Evolutionary conservation across 2,329 filamentous ascomycete species (phyloP).

Genomic region (Ilyonectria sp.): DNA sequence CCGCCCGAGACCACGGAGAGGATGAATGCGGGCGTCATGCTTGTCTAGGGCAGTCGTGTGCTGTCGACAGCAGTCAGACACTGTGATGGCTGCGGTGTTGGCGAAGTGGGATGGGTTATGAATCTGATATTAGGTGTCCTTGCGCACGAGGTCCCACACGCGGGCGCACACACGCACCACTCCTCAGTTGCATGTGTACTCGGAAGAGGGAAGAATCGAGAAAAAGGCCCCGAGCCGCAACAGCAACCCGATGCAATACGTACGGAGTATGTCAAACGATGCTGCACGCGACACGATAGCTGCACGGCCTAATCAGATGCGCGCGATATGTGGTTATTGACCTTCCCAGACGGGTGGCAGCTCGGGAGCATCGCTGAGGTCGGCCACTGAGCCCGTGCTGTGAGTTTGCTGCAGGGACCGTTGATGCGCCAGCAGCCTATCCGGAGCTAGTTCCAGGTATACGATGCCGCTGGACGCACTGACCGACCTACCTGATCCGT

Average conservation of each 20-base stretch:
- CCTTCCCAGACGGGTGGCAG: slow-evolving; percentile 15
- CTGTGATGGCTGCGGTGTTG: slow-evolving; percentile 22
- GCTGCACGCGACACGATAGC: not conserved
- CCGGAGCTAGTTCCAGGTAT: not conserved
- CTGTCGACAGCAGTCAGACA: slow-evolving; percentile 29
- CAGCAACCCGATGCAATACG: not conserved
- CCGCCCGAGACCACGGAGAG: slow-evolving; percentile 54
- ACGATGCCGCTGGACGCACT: not conserved
- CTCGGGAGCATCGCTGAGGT: slow-evolving; percentile 14
- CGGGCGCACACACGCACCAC: slow-evolving; percentile 8
- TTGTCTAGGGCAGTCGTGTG: slow-evolving; percentile 23
- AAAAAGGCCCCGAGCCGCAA: slow-evolving; percentile 4
- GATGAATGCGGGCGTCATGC: slow-evolving; percentile 50
- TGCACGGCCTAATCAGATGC: not conserved
- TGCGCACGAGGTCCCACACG: slow-evolving; percentile 25
- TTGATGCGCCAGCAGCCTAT: not conserved
- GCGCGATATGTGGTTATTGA: slow-evolving; percentile 1
- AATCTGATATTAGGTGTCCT: slow-evolving; percentile 26
- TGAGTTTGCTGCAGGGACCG: not conserved
- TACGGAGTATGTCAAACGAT: not conserved
- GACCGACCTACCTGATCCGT: slow-evolving; percentile 1
- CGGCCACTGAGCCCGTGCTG: slow-evolving; percentile 1
- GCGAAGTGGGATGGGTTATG: slow-evolving; percentile 5
- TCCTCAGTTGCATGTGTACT: slow-evolving; percentile 14
- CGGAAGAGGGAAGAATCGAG: slow-evolving; percentile 6